phyloP scores from a whole-genome alignment of 2,329 filamentous ascomycete species.

The Ciborinia camelliae region DNA sequence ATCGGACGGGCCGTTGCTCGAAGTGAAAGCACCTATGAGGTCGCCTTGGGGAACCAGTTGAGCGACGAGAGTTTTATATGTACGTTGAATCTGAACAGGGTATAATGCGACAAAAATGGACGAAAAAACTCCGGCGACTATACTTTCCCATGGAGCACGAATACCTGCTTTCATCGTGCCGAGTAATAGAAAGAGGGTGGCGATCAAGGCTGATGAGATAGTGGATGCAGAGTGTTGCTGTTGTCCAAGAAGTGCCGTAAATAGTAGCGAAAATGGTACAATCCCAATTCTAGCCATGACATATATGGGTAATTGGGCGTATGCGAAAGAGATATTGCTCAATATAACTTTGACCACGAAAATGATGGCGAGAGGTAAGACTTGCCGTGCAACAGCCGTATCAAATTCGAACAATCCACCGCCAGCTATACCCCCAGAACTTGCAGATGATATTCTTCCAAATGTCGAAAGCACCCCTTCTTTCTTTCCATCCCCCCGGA shows the following conservation, averaged over 20 bases:
- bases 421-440: constrained; percentile 49
- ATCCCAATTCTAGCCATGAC: constrained; percentile 50
- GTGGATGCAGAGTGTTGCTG: constrained; percentile 46
- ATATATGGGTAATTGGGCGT: constrained; percentile 50
- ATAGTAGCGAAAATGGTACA: constrained; percentile 47
- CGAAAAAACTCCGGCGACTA: constrained; percentile 51
- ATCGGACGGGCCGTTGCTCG: constrained; percentile 25
- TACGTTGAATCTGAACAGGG: constrained; percentile 48
- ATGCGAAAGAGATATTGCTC: constrained; percentile 53
- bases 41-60: constrained; percentile 45
- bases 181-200: constrained; percentile 48
- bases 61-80: constrained; percentile 47
- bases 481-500: constrained; percentile 32
- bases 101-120: constrained; percentile 51
- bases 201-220: constrained; percentile 49
- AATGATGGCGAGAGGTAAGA: constrained; percentile 48
- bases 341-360: constrained; percentile 50
- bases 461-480: constrained; percentile 34
- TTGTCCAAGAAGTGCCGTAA: constrained; percentile 46
- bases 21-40: constrained; percentile 40
- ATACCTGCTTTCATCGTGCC: constrained; percentile 38
- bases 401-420: constrained; percentile 53
- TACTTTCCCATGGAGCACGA: constrained; percentile 50
- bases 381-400: constrained; percentile 44
- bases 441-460: constrained; percentile 32